Percentiles rank a stretch among this genome's conserved stretches.
Conservation (phyloP, 2,329 filamentous ascomycete species). For the Coleophoma eucalyptorum region DNA sequence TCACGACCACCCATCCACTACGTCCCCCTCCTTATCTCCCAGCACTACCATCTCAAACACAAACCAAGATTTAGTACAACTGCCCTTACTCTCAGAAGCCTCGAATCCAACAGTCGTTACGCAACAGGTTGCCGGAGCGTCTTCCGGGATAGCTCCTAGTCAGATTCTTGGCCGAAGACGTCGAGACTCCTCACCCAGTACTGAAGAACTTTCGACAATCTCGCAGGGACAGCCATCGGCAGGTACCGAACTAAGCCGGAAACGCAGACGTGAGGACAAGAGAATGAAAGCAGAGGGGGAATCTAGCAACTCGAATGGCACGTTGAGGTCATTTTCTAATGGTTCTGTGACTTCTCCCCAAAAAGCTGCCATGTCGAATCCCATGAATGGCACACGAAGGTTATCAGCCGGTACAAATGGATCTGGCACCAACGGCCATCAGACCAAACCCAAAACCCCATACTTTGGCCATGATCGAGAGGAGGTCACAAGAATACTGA, state of each 20-base stretch:
- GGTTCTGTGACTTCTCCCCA: slow-evolving; percentile 43
- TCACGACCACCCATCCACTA: slow-evolving; percentile 63
- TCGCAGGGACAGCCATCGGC: not conserved
- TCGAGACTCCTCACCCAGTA: slow-evolving; percentile 36
- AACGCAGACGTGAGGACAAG: slow-evolving; percentile 52
- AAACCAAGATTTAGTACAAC: slow-evolving; percentile 19
- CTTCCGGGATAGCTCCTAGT: slow-evolving; percentile 21
- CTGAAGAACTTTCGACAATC: slow-evolving; percentile 25
- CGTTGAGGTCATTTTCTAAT: slow-evolving; percentile 50
- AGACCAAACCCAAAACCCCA: slow-evolving; percentile 20
- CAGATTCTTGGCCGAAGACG: slow-evolving; percentile 53
- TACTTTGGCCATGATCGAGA: slow-evolving; percentile 89
- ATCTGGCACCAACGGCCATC: slow-evolving; percentile 34
- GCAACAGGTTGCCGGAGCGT: slow-evolving; percentile 31
- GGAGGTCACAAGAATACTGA: slow-evolving; percentile 87
- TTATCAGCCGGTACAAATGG: slow-evolving; percentile 49
- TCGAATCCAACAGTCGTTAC: slow-evolving; percentile 9
- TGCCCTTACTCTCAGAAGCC: slow-evolving; percentile 6
- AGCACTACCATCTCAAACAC: slow-evolving; percentile 42
- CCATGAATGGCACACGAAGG: slow-evolving; percentile 45
- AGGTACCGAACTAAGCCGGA: slow-evolving; percentile 36
- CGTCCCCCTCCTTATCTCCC: slow-evolving; percentile 43
- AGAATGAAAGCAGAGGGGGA: slow-evolving; percentile 63
- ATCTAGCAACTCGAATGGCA: slow-evolving; percentile 49
- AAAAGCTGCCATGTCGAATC: slow-evolving; percentile 34